These are phyloP conservation scores for Podospora bellae-mahoneyi DNA, from an alignment of 495 filamentous ascomycete species.

Conservation along the genomic window DNA sequence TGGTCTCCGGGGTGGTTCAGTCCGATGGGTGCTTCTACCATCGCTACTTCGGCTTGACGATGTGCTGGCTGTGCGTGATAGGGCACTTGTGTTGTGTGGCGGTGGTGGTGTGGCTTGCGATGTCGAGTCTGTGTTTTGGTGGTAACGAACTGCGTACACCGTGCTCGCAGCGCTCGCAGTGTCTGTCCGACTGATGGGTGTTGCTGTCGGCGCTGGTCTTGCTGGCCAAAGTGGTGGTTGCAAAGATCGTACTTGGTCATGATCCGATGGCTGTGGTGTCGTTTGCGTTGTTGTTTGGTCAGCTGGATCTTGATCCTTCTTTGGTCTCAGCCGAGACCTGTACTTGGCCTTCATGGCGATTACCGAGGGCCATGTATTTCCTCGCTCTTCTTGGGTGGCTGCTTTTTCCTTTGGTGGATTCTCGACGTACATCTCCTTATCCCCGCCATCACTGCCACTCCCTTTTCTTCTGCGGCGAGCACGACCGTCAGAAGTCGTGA, in stretches of 20 bases:
- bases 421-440: constrained; percentile 22
- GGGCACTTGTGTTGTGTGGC: constrained; percentile 29
- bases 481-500: constrained; percentile 52
- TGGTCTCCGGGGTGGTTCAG: neutral
- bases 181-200: constrained; percentile 74
- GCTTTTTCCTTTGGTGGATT: constrained; percentile 22
- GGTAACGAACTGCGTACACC: constrained; percentile 78
- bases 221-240: constrained; percentile 54
- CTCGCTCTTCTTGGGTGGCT: constrained; percentile 14
- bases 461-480: constrained; percentile 36
- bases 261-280: constrained; percentile 26
- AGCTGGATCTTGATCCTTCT: constrained; percentile 24
- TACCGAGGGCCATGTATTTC: constrained; percentile 47
- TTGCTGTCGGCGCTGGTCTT: constrained; percentile 60
- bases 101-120: constrained; percentile 40
- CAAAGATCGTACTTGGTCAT: constrained; percentile 37
- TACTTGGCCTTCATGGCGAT: constrained; percentile 43
- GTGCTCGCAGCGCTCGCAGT: constrained; percentile 70
- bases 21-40: constrained; percentile 11
- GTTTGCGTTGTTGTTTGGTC: constrained; percentile 14
- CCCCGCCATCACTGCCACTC: constrained; percentile 23
- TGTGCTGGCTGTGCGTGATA: constrained; percentile 36
- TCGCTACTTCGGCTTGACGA: constrained; percentile 30
- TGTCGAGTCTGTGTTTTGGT: constrained; percentile 68
- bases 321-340: constrained; percentile 30